These are phyloP conservation scores for Beauveria rudraprayagi DNA, from an alignment of 2,329 filamentous ascomycete genomes.

Conservation along the genomic window DNA sequence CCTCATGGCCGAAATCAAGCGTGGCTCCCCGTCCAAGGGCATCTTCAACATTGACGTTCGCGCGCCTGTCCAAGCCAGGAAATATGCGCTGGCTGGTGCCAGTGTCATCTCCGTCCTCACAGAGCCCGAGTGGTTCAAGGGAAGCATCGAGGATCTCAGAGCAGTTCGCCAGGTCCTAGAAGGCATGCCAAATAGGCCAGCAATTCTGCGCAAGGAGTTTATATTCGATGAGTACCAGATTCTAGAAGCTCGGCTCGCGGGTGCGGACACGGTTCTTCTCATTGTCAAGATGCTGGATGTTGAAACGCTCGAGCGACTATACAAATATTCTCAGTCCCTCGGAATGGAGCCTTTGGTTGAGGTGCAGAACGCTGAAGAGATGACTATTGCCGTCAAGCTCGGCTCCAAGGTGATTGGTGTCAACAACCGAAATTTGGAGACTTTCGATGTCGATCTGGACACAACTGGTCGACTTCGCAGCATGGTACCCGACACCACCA, in stretches of 20 bases:
- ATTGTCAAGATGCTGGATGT: conserved; percentile 97
- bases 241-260: conserved; percentile 82
- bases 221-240: conserved; percentile 99
- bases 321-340: conserved; percentile 78
- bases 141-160: conserved; percentile 86
- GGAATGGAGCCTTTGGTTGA: conserved; percentile 98
- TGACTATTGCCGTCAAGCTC: conserved; percentile 76
- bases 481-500: conserved; percentile 75
- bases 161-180: conserved; percentile 82
- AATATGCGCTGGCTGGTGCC: conserved; percentile 87
- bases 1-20: conserved; percentile 94
- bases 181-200: conserved; percentile 85
- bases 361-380: conserved; percentile 90
- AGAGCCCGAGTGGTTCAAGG: conserved; percentile 98
- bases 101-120: conserved; percentile 98
- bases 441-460: conserved; percentile 90
- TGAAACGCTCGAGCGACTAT: conserved; percentile 65
- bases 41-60: conserved; percentile 82
- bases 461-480: conserved; percentile 84
- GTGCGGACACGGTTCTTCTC: conserved; percentile 86
- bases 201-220: conserved; percentile 90
- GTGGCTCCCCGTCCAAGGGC: conserved; percentile 92
- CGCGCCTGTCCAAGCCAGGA: conserved; percentile 81
- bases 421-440: conserved; percentile 94
- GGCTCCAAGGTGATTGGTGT: conserved; percentile 91